phyloP scores from a whole-genome alignment of 768 basidiomycete species.

The Termitomyces sp. region DNA sequence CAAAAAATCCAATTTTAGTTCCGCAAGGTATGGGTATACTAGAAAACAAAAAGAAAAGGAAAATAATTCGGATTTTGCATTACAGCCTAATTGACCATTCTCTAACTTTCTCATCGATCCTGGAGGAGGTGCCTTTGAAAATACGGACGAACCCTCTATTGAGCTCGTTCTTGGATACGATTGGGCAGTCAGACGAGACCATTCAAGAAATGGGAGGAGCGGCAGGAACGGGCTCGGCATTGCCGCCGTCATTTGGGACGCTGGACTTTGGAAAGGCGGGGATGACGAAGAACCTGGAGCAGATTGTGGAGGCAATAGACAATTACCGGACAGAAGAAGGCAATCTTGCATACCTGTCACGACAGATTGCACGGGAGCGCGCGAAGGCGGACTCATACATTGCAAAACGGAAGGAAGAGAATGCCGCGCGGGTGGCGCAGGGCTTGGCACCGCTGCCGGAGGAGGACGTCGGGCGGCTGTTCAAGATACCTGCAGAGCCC shows the following conservation, averaged over 20 bases:
- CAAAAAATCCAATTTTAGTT: slow-evolving; percentile 80
- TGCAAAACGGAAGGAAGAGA: slow-evolving; percentile 88
- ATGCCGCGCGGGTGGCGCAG: slow-evolving; percentile 68
- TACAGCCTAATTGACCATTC: slow-evolving; percentile 72
- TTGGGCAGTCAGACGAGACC: slow-evolving; percentile 45
- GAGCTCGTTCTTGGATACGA: slow-evolving; percentile 68
- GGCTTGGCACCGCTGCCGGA: slow-evolving; percentile 84
- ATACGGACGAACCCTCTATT: slow-evolving; percentile 79
- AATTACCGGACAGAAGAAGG: slow-evolving; percentile 87
- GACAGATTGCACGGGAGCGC: slow-evolving; percentile 87
- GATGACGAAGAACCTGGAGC: slow-evolving; percentile 73
- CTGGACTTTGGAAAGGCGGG: slow-evolving; percentile 69
- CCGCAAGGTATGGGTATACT: slow-evolving; percentile 58
- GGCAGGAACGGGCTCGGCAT: slow-evolving; percentile 29
- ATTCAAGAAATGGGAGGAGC: slow-evolving; percentile 33
- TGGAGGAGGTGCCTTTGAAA: slow-evolving; percentile 82
- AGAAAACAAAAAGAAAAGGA: background rate
- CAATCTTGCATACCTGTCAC: slow-evolving; percentile 81
- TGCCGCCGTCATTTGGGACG: slow-evolving; percentile 59
- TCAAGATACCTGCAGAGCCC: slow-evolving; percentile 87
- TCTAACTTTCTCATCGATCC: slow-evolving; percentile 79
- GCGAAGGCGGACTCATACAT: slow-evolving; percentile 73
- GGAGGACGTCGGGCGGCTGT: slow-evolving; percentile 77
- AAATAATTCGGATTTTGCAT: slow-evolving; percentile 3
- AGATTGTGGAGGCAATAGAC: slow-evolving; percentile 82